These are phyloP conservation scores for Lactifluus rugatus DNA, from an alignment of 768 basidiomycete genomes.

Conservation along the genomic window DNA sequence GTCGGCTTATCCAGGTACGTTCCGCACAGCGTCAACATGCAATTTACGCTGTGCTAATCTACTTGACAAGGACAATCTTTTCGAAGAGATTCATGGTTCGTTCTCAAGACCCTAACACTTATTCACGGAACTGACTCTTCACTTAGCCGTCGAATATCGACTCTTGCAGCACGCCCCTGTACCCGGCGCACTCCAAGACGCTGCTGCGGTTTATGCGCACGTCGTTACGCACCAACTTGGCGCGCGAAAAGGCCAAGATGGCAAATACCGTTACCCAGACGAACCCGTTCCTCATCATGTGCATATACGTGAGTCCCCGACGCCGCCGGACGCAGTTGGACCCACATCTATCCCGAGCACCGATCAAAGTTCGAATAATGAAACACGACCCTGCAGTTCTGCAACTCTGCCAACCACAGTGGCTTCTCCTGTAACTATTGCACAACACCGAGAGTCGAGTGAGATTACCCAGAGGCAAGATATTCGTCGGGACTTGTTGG, in stretches of 20 bases:
- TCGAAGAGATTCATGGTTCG: slow-evolving; percentile 29
- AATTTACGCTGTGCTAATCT: background rate
- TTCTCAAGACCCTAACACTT: background rate
- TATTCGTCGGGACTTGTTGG: background rate
- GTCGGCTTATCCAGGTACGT: slow-evolving; percentile 35
- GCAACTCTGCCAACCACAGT: background rate
- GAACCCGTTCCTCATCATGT: slow-evolving; percentile 18
- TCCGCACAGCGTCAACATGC: background rate
- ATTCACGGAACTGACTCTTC: background rate
- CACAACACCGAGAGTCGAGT: background rate
- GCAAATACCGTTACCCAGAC: slow-evolving; percentile 20
- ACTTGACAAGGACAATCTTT: slow-evolving; percentile 24
- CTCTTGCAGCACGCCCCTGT: slow-evolving; percentile 43
- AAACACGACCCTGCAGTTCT: background rate
- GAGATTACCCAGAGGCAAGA: background rate
- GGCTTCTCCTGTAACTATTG: background rate
- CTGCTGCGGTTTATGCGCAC: slow-evolving; percentile 42
- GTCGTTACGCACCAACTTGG: slow-evolving; percentile 28
- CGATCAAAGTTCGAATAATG: background rate
- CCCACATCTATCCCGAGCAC: background rate
- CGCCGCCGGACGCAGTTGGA: no score
- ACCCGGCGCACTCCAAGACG: slow-evolving; percentile 45
- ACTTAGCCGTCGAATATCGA: slow-evolving; percentile 40
- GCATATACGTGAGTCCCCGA: background rate
- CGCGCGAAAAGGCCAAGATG: slow-evolving; percentile 20